Percentiles rank a stretch among this genome's conserved stretches.
Evolutionary conservation across 2,329 filamentous ascomycete genomes (phyloP).

Genomic region (Rosellinia necatrix): DNA sequence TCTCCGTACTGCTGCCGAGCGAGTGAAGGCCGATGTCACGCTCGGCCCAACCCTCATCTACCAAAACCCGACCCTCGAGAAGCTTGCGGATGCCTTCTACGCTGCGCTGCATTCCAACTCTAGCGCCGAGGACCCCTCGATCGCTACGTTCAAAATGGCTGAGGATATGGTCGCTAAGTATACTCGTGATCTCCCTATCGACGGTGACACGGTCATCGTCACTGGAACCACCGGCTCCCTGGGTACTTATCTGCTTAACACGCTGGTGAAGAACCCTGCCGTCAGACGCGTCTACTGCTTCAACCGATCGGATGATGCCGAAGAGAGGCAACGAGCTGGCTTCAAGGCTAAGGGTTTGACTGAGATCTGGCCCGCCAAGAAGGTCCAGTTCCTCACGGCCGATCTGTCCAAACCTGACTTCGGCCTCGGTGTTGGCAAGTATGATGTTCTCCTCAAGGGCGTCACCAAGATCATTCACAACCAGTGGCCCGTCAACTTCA

Average conservation of each 20-base stretch:
- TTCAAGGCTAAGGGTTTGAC: slow-evolving; percentile 46
- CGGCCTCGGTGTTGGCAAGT: slow-evolving; percentile 48
- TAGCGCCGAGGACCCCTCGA: slow-evolving; percentile 19
- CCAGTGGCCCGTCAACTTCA: slow-evolving; percentile 60
- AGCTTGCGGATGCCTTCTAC: slow-evolving; percentile 41
- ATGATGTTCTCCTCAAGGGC: slow-evolving; percentile 44
- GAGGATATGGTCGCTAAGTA: slow-evolving; percentile 34
- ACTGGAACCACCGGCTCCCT: slow-evolving; percentile 55
- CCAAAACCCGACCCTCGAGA: slow-evolving; percentile 41
- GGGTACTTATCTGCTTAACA: slow-evolving; percentile 51
- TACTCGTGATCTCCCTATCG: slow-evolving; percentile 31
- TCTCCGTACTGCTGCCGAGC: slow-evolving; percentile 41
- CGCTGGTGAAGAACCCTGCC: slow-evolving; percentile 38
- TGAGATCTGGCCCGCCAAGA: slow-evolving; percentile 40
- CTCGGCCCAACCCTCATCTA: slow-evolving; percentile 46
- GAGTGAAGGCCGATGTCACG: slow-evolving; percentile 32
- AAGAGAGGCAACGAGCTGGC: slow-evolving; percentile 43
- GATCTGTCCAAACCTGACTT: slow-evolving; percentile 53
- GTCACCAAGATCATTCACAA: slow-evolving; percentile 55
- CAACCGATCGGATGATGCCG: slow-evolving; percentile 51
- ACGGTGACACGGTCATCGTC: slow-evolving; percentile 46
- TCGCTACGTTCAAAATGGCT: slow-evolving; percentile 29
- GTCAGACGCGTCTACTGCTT: slow-evolving; percentile 52
- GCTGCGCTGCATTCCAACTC: slow-evolving; percentile 30
- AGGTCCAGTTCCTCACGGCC: slow-evolving; percentile 53